A percentile compares a stretch with the other conserved stretches of the same genome.
Evolutionary conservation across 768 basidiomycete genomes (phyloP).

Genomic region (Sporobolomyces pararoseus): DNA sequence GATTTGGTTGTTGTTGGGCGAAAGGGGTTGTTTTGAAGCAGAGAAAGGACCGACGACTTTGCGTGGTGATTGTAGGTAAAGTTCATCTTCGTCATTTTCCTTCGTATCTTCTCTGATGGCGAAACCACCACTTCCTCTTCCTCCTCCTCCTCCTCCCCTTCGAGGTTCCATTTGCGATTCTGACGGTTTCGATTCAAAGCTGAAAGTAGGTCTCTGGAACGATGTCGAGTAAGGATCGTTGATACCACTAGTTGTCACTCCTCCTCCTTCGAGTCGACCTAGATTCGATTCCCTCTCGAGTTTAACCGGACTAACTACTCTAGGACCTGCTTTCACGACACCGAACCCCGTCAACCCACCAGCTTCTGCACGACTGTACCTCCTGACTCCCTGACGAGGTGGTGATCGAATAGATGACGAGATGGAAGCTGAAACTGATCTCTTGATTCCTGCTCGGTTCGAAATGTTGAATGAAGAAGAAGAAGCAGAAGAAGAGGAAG

Average conservation of each 20-base stretch:
- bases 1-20: neutral
- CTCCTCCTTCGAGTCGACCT: neutral
- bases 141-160: neutral
- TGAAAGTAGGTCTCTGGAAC: constrained; percentile 17
- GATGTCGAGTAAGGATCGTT: constrained; percentile 36
- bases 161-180: neutral
- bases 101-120: neutral
- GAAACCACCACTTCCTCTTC: too few relatives aligned
- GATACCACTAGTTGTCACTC: neutral
- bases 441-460: neutral
- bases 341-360: constrained; percentile 33
- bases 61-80: constrained; percentile 32
- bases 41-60: neutral
- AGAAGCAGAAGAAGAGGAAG: neutral
- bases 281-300: neutral
- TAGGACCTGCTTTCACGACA: constrained; percentile 27
- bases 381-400: neutral
- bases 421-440: constrained; percentile 3
- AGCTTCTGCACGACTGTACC: constrained; percentile 17
- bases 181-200: neutral
- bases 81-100: neutral
- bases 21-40: neutral
- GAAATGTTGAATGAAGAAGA: neutral
- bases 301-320: constrained; percentile 18
- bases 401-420: neutral